A percentile compares a stretch with the other conserved stretches of the same genome.
Evolutionary conservation across 352 stramenopile species (phyloP).

Genomic region (Phytophthora cryptogea): DNA sequence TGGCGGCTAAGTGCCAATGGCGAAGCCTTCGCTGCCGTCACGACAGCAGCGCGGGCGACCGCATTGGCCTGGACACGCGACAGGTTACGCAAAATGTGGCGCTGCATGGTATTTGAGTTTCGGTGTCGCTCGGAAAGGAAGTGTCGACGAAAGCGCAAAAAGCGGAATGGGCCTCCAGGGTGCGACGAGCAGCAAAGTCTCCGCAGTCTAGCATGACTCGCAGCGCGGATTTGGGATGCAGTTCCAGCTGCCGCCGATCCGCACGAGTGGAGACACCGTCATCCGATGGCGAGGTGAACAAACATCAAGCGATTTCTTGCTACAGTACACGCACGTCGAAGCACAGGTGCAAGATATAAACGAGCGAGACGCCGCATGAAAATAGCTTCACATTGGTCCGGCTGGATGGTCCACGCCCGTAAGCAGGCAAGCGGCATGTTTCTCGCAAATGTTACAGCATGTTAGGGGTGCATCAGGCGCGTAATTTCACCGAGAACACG

Average conservation of each 20-base stretch:
- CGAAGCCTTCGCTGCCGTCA: slow-evolving; percentile 21
- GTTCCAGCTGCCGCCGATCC: slow-evolving; percentile 10
- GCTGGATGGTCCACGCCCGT: slow-evolving; percentile 5
- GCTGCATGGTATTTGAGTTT: slow-evolving; percentile 34
- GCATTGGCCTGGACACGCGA: slow-evolving; percentile 20
- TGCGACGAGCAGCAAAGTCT: background rate
- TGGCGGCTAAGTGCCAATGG: slow-evolving; percentile 20
- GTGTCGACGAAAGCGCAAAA: slow-evolving; percentile 18
- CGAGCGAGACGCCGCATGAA: slow-evolving; percentile 9
- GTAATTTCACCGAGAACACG: slow-evolving; percentile 8
- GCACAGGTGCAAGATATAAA: background rate
- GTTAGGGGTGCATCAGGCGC: slow-evolving; percentile 6
- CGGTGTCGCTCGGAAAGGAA: slow-evolving; percentile 10
- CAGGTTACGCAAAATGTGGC: slow-evolving; percentile 40
- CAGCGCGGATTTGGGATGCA: slow-evolving; percentile 16
- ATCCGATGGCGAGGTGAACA: slow-evolving; percentile 9
- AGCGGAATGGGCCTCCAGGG: slow-evolving; percentile 15
- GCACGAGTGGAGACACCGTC: slow-evolving; percentile 12
- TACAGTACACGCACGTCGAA: background rate
- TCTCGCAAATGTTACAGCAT: slow-evolving; percentile 9
- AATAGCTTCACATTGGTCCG: slow-evolving; percentile 13
- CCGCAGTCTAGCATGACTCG: slow-evolving; percentile 3
- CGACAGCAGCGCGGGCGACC: slow-evolving; percentile 9
- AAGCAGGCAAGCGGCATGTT: slow-evolving; percentile 11
- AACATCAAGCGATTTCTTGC: slow-evolving; percentile 11